Evolutionary conservation across 805 yeast species (phyloP).

Genomic region (Nakazawaea anatomiae): DNA sequence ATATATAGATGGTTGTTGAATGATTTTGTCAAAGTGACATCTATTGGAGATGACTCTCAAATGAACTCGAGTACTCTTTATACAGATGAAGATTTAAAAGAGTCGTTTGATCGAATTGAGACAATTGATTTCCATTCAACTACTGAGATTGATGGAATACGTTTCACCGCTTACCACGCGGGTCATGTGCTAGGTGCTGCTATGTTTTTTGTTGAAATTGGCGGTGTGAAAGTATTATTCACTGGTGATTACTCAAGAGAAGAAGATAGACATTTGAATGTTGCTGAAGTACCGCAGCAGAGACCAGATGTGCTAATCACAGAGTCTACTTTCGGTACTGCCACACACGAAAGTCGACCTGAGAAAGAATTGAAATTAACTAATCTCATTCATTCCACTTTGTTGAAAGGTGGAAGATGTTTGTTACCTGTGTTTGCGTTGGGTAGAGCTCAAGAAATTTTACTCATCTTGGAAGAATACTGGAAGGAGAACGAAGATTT

Average conservation of each 20-base stretch:
- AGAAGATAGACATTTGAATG: conserved; percentile 88
- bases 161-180: conserved; percentile 97
- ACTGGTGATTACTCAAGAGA: conserved; percentile 98
- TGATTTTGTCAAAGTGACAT: conserved; percentile 90
- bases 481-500: conserved; percentile 84
- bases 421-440: conserved; percentile 92
- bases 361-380: conserved; percentile 83
- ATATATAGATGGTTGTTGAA: conserved; percentile 92
- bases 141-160: conserved; percentile 85
- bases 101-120: conserved; percentile 85
- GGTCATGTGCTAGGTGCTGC: conserved; percentile 99
- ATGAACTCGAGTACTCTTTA: conserved; percentile 56
- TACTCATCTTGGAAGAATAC: conserved; percentile 88
- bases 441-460: conserved; percentile 93
- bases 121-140: conserved; percentile 96
- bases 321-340: conserved; percentile 97
- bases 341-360: conserved; percentile 85
- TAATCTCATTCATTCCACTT: conserved; percentile 74
- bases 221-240: conserved; percentile 80
- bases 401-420: conserved; percentile 85
- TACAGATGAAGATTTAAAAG: conserved; percentile 84
- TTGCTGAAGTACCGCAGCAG: conserved; percentile 88
- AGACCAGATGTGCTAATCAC: conserved; percentile 88
- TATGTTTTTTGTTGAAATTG: conserved; percentile 92
- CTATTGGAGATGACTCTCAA: conserved; percentile 38